Conservation (phyloP, 2,329 filamentous ascomycete genomes). For the Ophiocordyceps camponoti-leonardi region DNA sequence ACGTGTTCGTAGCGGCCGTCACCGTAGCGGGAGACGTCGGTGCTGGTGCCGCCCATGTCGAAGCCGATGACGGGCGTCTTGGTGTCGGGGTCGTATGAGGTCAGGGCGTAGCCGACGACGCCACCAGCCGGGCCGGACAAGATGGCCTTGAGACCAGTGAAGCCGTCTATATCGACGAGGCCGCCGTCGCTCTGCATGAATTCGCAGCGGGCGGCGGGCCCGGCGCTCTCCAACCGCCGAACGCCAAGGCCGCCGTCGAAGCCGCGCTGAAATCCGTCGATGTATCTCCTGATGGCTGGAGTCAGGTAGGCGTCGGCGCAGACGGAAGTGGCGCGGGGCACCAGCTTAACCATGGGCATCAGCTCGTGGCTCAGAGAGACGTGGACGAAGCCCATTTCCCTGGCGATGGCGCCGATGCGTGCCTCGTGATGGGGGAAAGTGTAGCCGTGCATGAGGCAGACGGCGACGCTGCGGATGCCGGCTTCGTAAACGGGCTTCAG, state of each 20-base stretch:
- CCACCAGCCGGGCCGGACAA: conserved; percentile 62
- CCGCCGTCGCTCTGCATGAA: conserved; percentile 51
- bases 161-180: conserved; percentile 37
- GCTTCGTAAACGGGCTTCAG: conserved; percentile 42
- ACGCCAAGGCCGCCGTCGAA: conserved; percentile 17
- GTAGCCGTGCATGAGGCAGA: conserved; percentile 62
- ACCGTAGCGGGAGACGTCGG: conserved; percentile 54
- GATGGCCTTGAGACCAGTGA: conserved; percentile 53
- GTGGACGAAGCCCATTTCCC: conserved; percentile 21
- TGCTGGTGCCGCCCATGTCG: conserved; percentile 56
- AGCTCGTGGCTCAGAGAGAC: conserved; percentile 19
- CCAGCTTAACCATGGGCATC: conserved; percentile 25
- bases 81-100: conserved; percentile 51
- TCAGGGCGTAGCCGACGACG: conserved; percentile 59
- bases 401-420: conserved; percentile 16
- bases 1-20: conserved; percentile 21
- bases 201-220: conserved; percentile 33
- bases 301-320: conserved; percentile 26
- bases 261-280: conserved; percentile 16
- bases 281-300: conserved; percentile 18
- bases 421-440: conserved; percentile 37
- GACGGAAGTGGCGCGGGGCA: conserved; percentile 25
- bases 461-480: conserved; percentile 33
- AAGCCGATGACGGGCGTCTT: conserved; percentile 59
- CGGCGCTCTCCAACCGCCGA: conserved; percentile 50